Base-by-base conservation (phyloP, 805 yeast genomes). In the Starmerella gropengiesseri region DNA sequence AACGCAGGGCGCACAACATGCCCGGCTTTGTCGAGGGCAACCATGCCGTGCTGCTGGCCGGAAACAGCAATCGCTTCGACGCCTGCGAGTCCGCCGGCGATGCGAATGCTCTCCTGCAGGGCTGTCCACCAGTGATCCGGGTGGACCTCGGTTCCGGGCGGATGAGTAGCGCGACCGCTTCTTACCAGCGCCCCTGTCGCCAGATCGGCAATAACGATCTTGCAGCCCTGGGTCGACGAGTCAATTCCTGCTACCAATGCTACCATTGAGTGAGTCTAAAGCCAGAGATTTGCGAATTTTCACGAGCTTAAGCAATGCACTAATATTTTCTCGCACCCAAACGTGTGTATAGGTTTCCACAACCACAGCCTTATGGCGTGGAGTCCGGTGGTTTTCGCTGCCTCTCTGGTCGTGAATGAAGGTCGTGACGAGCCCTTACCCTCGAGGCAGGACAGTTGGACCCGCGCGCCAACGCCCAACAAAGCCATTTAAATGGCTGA, bases 1-100 rank as follows among this genome's bases (percentile, higher is more conserved):
- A 54, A 20, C 7, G 57, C 57, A 1, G 45, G 46, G 3, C 57
- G 50, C 7, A 54, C 43, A 4, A 52, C 54, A 3, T n/a, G 7
- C n/a, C 57, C 57, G 2, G 20, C 9, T 3, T 9, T 8, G 34
- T 47, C 54, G 4, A 54, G 41, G 7, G 44, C 45, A 5, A 54
- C 55, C 46, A 54, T 42, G 2, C 57, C 57, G 21, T 54, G 57
- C 44, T 54, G 57, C 41, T 54, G 57, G 18, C 56, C 57, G 11
- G 56, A 46, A n/a, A 54, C 44, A 1, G 56, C 41, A 27, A 54
- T 47, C 9, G 54, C 55, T n/a, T 37, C 8, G 16, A 54, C 54
- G 22, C 47, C 57, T 4, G 28, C 44, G n/a, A 54, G 43, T 3
- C 56, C 55, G 20, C 55, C 56, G 3, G 51, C 54, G 7, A 13